Conservation (phyloP, 768 basidiomycete species). For the Sarcomyxa edulis region DNA sequence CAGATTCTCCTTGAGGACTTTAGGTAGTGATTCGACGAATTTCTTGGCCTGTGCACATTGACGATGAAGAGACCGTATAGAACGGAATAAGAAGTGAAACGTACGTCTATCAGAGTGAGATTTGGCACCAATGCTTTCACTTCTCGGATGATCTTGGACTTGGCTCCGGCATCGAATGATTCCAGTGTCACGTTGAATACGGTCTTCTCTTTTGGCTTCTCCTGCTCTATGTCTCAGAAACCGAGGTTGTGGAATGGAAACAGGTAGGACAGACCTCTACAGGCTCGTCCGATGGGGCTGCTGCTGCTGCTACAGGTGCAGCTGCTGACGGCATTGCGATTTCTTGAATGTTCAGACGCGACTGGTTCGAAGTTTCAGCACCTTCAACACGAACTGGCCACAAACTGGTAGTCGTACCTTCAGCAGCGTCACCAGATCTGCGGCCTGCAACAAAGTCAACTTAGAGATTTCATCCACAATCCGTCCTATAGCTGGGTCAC, state of each 20-base stretch:
- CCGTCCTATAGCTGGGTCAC: slow-evolving; percentile 65
- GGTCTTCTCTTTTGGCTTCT: slow-evolving; percentile 98
- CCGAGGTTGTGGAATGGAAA: slow-evolving; percentile 1
- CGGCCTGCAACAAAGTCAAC: slow-evolving; percentile 87
- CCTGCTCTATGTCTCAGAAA: too few relatives aligned
- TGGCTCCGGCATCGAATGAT: slow-evolving; percentile 86
- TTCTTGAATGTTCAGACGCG: slow-evolving; percentile 94
- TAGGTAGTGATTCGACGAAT: slow-evolving; percentile 93
- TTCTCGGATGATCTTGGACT: slow-evolving; percentile 97
- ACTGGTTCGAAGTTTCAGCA: slow-evolving; percentile 44
- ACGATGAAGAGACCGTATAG: not conserved
- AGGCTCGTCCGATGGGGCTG: slow-evolving; percentile 53
- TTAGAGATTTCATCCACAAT: slow-evolving; percentile 93
- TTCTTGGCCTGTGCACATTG: slow-evolving; percentile 81
- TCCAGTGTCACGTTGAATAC: slow-evolving; percentile 94
- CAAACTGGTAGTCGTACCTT: slow-evolving; percentile 52
- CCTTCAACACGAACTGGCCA: not conserved
- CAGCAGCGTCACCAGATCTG: slow-evolving; percentile 86
- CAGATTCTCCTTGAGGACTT: slow-evolving; percentile 89
- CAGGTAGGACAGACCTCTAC: slow-evolving; percentile 45
- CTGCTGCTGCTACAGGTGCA: slow-evolving; percentile 49
- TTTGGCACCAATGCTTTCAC: slow-evolving; percentile 95
- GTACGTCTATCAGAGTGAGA: slow-evolving; percentile 93
- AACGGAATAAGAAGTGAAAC: slow-evolving; percentile 22
- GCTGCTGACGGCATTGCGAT: slow-evolving; percentile 86